Evolutionary conservation across 1,284 basidiomycete species (phyloP).

Genomic region (Ustilago bromivora): DNA sequence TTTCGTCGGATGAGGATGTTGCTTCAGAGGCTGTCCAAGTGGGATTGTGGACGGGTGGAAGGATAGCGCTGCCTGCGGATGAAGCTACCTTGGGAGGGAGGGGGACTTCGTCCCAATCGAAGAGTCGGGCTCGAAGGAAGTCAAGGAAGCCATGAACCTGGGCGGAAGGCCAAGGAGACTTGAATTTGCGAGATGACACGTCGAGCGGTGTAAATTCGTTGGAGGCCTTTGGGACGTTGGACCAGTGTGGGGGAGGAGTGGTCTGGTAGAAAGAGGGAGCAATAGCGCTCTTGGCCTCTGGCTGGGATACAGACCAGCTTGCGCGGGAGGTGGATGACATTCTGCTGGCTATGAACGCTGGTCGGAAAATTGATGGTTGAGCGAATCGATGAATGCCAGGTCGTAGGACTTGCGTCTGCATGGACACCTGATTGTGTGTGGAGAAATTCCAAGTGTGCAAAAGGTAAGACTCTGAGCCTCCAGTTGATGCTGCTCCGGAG

Average conservation of each 20-base stretch:
- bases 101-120: constrained; percentile 58
- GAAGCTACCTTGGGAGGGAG: constrained; percentile 37
- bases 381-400: constrained; percentile 12
- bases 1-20: constrained; percentile 7
- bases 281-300: constrained; percentile 17
- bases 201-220: constrained; percentile 10
- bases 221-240: constrained; percentile 22
- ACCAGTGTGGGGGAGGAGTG: constrained; percentile 52
- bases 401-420: constrained; percentile 20
- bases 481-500: not conserved
- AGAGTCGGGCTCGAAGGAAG: constrained; percentile 50
- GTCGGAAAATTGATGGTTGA: not conserved
- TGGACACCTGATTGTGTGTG: constrained; percentile 6
- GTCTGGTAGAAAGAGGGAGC: constrained; percentile 51
- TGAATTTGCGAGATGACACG: constrained; percentile 32
- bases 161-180: constrained; percentile 55
- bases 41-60: constrained; percentile 41
- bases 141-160: constrained; percentile 26
- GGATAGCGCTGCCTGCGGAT: constrained; percentile 16
- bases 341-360: constrained; percentile 24
- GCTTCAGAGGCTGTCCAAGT: constrained; percentile 19
- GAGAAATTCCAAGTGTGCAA: not conserved
- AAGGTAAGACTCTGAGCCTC: no score
- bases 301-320: constrained; percentile 31
- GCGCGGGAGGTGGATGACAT: constrained; percentile 33